These are phyloP conservation scores for Colletotrichum costaricense DNA, from an alignment of 2,329 filamentous ascomycete genomes.

Conservation along the genomic window DNA sequence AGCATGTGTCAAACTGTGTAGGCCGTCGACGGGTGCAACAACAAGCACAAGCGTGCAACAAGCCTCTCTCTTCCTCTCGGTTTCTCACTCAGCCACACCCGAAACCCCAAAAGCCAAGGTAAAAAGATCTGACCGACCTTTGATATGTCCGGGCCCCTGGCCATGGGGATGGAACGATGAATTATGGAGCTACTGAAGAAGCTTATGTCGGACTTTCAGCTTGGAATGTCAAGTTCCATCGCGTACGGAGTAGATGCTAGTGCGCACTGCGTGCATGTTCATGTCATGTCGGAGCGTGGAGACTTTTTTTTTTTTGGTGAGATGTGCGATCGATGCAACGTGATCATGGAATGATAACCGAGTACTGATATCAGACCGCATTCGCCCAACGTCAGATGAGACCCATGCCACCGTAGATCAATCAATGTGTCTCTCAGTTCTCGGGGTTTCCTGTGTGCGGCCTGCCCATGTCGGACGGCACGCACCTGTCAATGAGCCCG, in stretches of 20 bases:
- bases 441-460: background rate
- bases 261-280: background rate
- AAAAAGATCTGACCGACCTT: too few relatives aligned
- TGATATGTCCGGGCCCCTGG: background rate
- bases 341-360: background rate
- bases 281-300: background rate
- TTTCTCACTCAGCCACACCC: too few relatives aligned
- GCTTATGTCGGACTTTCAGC: background rate
- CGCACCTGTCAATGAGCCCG: background rate
- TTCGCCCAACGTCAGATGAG: slow-evolving; percentile 19
- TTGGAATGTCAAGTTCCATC: background rate
- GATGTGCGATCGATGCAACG: background rate
- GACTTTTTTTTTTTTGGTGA: background rate
- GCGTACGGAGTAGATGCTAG: too few relatives aligned
- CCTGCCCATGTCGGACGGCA: background rate
- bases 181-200: background rate
- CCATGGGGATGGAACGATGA: background rate
- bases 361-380: background rate
- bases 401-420: background rate
- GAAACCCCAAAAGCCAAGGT: background rate
- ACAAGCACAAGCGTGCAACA: background rate
- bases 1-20: background rate
- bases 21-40: background rate
- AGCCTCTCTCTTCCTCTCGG: background rate
- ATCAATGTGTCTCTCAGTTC: background rate